Percentiles rank a stretch among this genome's conserved stretches.
Conservation (phyloP, 2,329 filamentous ascomycete genomes). For the Aspergillus ustus region DNA sequence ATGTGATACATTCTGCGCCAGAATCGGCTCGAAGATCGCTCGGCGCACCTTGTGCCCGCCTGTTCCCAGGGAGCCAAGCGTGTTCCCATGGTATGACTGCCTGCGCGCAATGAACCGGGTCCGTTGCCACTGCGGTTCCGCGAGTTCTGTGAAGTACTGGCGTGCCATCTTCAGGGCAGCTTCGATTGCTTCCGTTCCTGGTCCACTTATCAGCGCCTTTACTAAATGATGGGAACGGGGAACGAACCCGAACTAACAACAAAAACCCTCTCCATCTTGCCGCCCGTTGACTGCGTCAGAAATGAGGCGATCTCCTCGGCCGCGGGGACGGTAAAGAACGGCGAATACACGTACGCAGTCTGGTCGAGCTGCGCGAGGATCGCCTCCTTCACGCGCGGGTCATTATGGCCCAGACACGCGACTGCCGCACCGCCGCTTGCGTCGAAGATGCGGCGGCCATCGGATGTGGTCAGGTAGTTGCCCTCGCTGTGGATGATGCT, state of each 20-base stretch:
- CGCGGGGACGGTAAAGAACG: constrained; percentile 48
- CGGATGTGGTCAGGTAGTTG: constrained; percentile 46
- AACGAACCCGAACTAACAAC: constrained; percentile 30
- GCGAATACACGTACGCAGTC: constrained; percentile 50
- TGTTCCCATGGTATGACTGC: constrained; percentile 58
- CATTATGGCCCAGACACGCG: constrained; percentile 53
- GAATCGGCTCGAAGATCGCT: constrained; percentile 38
- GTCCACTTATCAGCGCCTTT: too few species aligned
- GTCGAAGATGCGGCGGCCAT: constrained; percentile 51
- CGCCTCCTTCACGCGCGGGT: constrained; percentile 48
- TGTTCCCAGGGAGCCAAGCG: constrained; percentile 52
- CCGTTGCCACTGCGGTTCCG: constrained; percentile 41
- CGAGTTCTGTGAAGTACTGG: constrained; percentile 53
- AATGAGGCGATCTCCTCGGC: constrained; percentile 48
- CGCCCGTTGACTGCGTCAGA: constrained; percentile 37
- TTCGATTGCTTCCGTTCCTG: constrained; percentile 49
- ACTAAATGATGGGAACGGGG: too few species aligned
- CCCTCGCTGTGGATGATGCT: constrained; percentile 39
- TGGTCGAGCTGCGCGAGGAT: constrained; percentile 47
- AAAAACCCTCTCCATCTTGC: constrained; percentile 25
- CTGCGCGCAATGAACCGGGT: constrained; percentile 50
- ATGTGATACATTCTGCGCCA: constrained; percentile 33
- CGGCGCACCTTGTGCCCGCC: constrained; percentile 41
- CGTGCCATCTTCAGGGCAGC: constrained; percentile 54
- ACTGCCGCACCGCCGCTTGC: constrained; percentile 55